A percentile compares a stretch with the other conserved stretches of the same genome.
These are phyloP conservation scores for Anaeramoeba flamelloides DNA, from an alignment of 78 protist genomes.

Conservation along the genomic window DNA sequence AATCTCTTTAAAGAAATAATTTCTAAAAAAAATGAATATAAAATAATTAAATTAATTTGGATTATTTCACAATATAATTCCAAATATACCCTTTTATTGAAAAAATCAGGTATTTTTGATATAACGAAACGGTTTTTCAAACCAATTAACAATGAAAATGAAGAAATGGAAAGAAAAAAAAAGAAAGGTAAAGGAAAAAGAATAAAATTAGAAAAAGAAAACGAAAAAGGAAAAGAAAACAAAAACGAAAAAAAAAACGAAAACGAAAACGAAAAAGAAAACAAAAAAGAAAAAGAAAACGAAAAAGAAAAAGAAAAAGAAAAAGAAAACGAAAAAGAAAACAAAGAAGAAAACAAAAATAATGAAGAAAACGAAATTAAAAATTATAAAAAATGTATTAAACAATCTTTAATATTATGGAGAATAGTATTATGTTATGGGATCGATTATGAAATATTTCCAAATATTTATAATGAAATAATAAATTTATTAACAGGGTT, in stretches of 20 bases:
- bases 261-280: too few species aligned
- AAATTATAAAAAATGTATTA: not conserved
- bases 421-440: not conserved
- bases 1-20: not conserved
- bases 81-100: not conserved
- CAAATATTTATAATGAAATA: not conserved
- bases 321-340: too few species aligned
- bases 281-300: too few species aligned
- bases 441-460: not conserved
- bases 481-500: not conserved
- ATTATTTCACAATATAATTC: not conserved
- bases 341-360: not conserved
- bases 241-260: too few species aligned
- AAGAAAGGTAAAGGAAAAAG: too few species aligned
- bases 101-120: not conserved
- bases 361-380: not conserved
- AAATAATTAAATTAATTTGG: not conserved
- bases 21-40: not conserved
- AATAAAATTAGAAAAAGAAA: too few species aligned
- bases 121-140: not conserved
- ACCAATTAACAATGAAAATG: too few species aligned
- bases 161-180: too few species aligned
- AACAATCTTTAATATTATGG: too few species aligned
- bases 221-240: too few species aligned
- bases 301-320: too few species aligned